Percentiles rank a stretch among this genome's conserved stretches.
Evolutionary conservation across 164 flowering plant genomes (phyloP).

Genomic region (Cinnamomum micranthum): DNA sequence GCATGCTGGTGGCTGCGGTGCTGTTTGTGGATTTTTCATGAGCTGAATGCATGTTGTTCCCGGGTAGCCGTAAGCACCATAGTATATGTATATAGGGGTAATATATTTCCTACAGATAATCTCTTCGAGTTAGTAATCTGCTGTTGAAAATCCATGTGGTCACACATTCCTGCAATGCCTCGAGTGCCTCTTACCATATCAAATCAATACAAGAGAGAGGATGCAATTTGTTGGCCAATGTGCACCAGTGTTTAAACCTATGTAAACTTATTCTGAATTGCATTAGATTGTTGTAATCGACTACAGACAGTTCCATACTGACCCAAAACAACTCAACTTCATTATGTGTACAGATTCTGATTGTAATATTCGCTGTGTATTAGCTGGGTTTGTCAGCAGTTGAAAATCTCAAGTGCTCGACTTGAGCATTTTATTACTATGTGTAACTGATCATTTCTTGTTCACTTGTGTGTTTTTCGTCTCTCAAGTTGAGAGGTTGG

Average conservation of each 20-base stretch:
- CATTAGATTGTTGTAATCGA: too few species aligned
- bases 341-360: too few species aligned
- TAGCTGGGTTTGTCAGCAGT: too few species aligned
- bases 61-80: background rate
- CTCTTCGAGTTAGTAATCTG: background rate
- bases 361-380: too few species aligned
- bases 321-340: too few species aligned
- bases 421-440: too few species aligned
- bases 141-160: background rate
- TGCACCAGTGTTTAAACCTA: background rate
- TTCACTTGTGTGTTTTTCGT: too few species aligned
- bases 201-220: background rate
- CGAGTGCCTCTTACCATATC: background rate
- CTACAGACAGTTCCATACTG: too few species aligned
- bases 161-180: background rate
- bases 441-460: too few species aligned
- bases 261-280: too few species aligned
- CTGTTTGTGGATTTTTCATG: background rate
- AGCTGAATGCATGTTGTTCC: background rate
- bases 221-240: background rate
- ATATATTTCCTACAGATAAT: background rate
- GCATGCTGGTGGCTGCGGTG: background rate
- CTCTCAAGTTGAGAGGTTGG: too few species aligned
- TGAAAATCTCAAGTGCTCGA: too few species aligned
- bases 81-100: constrained; percentile 5